Evolutionary conservation across 2,329 filamentous ascomycete species (phyloP), one percentile per base, ranked within the genome.

Genomic region (Cercospora sp.): DNA sequence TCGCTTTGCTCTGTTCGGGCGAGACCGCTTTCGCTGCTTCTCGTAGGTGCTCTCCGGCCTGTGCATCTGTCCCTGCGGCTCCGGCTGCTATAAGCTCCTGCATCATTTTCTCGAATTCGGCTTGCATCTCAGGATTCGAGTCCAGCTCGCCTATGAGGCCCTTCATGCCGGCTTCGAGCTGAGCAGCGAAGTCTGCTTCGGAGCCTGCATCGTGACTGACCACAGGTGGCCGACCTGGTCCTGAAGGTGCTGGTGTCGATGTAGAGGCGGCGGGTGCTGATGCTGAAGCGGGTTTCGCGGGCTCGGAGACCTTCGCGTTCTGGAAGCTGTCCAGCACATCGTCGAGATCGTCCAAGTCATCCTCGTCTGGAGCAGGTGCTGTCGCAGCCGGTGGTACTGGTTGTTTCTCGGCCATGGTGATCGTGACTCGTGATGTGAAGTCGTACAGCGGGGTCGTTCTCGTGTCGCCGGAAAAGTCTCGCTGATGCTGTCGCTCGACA

Each of bases 271-370:
- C 71, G 51, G 72, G 23, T 48, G 68, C 48, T 28, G 75, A 59
- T 68, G 73, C 62, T 70, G 74, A 45, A 73, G 74, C 69, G 30
- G 72, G 18, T 73, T 72, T 55, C 20, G 62, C 16, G 9, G 63
- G 31, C 79, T 76, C 78, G 83, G 85, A 73, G 80, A 76, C 87
- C 82, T 67, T 89, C 75, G 72, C 89, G 88, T 62, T 85, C 84
- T 30, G 90, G 81, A 99, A 99, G 72, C 97, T 91, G 77, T 97
- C 93, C 28, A 99, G 89, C 80, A 98, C 91, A 74, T 98, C 94
- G 80, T 99, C 95, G 55, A 99, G 84, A 76, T 98, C 95, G 76
- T 97, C 92, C 20, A 95, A 83, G 73, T 95, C 92, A 79, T 95
- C 95, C 80, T 97, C 94, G 72, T 98, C 94, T 6, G 94, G 94